Evolutionary conservation across 306 rosid species (phyloP), one percentile per base, ranked within the genome.

Genomic region (Cercis canadensis): DNA sequence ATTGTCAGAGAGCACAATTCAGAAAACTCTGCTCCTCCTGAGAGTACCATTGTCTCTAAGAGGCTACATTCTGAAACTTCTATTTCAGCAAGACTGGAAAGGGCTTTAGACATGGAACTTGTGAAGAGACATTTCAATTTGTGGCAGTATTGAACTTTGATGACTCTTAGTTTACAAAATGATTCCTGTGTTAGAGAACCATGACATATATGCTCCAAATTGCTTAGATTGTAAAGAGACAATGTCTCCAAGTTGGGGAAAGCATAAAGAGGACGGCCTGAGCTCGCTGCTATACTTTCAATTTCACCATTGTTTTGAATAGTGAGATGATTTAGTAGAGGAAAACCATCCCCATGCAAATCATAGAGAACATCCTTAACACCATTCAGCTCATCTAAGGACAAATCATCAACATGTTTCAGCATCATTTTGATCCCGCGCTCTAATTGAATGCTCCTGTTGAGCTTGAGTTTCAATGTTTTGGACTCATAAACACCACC

Each of bases 341-440:
- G 75, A 72, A 37, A 66, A n/a, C 63, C 69, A 4, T 54, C 64
- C 1, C 12, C 0, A 24, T 16, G 51, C 7, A 76, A 15, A 34
- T 45, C 32, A 11, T 2, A 10, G 10, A 81, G n/a, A 15, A 56
- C 12, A 36, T 39, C 62, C 36, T 67, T 33, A 2, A 33, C 62
- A 32, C 45, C 54, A 73, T 19, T 49, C 21, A 36, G 16, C 19
- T 65, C 79, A 62, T 72, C 72, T 19, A 81, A n/a, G 7, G 52
- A 17, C 40, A 83, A 71, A 14, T 33, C 47, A 50, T 83, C 74
- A 72, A 54, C 72, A 7, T 18, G 57, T 44, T 79, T 36, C 5
- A 79, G 44, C n/a, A 79, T 19, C 33, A 10, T 57, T 58, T 61
- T 40, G 8, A 83, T 10, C 32, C 73, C 62, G 15, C 47, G 12